These are phyloP conservation scores for Cutaneotrichosporon sp. DNA, from an alignment of 1,284 basidiomycete species.

Conservation along the genomic window DNA sequence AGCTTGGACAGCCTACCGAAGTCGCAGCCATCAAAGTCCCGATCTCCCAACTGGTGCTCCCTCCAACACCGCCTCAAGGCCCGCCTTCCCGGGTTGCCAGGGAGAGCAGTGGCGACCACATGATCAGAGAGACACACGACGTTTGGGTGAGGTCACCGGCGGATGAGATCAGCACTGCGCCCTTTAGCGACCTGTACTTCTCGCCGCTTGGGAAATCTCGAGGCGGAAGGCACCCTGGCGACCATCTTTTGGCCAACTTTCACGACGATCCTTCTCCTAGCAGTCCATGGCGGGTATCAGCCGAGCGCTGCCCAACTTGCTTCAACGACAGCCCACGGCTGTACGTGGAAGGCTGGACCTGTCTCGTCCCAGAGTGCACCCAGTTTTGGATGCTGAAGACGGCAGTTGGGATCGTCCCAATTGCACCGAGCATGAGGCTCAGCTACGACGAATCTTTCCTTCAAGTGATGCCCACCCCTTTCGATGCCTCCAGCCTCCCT, in stretches of 20 bases:
- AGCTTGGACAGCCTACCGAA: not conserved
- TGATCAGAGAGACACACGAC: not conserved
- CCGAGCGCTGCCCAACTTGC: slow-evolving; percentile 28
- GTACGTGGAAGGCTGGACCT: slow-evolving; percentile 43
- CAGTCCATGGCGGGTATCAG: not conserved
- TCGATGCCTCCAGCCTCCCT: slow-evolving; percentile 18
- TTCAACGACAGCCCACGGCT: slow-evolving; percentile 20
- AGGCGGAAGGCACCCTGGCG: not conserved
- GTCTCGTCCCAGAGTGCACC: slow-evolving; percentile 32
- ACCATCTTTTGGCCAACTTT: slow-evolving; percentile 1
- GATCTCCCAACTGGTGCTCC: not conserved
- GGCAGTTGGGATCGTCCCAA: slow-evolving; percentile 28
- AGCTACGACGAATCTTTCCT: slow-evolving; percentile 33
- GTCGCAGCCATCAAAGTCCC: not conserved
- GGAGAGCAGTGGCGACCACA: not conserved
- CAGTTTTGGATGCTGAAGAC: slow-evolving; percentile 42
- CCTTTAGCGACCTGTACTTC: not conserved
- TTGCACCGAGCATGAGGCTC: slow-evolving; percentile 36
- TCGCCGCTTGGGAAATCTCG: not conserved
- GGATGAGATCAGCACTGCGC: not conserved
- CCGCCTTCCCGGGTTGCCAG: not conserved
- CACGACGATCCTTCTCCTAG: not conserved
- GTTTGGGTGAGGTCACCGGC: not conserved
- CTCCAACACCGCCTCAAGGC: not conserved
- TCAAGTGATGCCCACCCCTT: slow-evolving; percentile 17